phyloP scores from a whole-genome alignment of 306 rosid genomes.

The Adenanthera pavonina region DNA sequence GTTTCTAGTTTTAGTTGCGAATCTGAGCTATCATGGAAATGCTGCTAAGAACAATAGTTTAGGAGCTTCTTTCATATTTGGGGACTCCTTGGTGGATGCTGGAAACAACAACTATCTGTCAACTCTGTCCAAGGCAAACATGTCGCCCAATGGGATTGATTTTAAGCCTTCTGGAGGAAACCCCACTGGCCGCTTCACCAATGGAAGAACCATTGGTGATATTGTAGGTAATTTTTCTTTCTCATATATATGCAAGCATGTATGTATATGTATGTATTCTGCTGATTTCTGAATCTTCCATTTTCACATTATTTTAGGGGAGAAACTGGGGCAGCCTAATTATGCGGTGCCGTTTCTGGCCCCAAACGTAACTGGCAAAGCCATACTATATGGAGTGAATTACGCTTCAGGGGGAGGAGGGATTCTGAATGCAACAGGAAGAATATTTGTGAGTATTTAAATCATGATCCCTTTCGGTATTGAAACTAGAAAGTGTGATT shows the following conservation, averaged over 20 bases:
- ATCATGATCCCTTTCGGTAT: background rate
- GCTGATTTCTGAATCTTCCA: background rate
- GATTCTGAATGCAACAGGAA: constrained; percentile 78
- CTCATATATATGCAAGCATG: background rate
- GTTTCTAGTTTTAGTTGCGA: constrained; percentile 34
- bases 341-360: constrained; percentile 71
- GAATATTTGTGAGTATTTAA: constrained; percentile 63
- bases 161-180: constrained; percentile 67
- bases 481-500: background rate
- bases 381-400: constrained; percentile 69
- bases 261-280: background rate
- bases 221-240: constrained; percentile 57
- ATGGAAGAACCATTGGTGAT: constrained; percentile 84
- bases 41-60: constrained; percentile 38
- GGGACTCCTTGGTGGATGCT: constrained; percentile 85
- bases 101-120: constrained; percentile 79
- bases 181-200: constrained; percentile 83
- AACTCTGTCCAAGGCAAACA: constrained; percentile 75
- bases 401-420: constrained; percentile 95
- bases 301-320: constrained; percentile 46
- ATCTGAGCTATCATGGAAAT: constrained; percentile 36
- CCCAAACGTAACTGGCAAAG: constrained; percentile 66
- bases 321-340: constrained; percentile 65
- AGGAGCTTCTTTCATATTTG: constrained; percentile 84
- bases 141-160: constrained; percentile 77